phyloP scores from a whole-genome alignment of 345 rosid genomes.

The Lepidium africanum region DNA sequence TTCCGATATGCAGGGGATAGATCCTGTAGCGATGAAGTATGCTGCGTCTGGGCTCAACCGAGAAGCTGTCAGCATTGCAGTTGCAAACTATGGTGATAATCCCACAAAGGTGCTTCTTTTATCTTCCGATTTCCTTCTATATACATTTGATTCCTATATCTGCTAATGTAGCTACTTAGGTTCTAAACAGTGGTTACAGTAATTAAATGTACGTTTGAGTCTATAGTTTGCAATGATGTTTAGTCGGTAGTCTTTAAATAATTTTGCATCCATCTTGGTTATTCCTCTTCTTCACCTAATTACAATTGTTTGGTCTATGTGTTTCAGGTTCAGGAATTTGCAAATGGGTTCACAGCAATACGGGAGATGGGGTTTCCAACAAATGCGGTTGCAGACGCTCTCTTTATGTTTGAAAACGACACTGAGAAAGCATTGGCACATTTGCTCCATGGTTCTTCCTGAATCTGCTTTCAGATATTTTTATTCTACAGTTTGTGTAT shows the following conservation, averaged over 20 bases:
- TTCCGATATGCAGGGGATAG: slow-evolving; percentile 49
- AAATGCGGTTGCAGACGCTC: slow-evolving; percentile 51
- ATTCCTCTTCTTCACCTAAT: not conserved
- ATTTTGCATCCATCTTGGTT: not conserved
- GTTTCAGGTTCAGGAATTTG: slow-evolving; percentile 63
- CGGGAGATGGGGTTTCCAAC: slow-evolving; percentile 86
- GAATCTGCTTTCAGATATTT: not conserved
- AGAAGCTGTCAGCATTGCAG: slow-evolving; percentile 65
- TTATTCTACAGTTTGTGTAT: too few species aligned
- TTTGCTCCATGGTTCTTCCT: slow-evolving; percentile 39
- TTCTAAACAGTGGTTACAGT: not conserved
- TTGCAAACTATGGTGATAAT: slow-evolving; percentile 82
- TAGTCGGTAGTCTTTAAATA: not conserved
- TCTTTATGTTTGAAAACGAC: slow-evolving; percentile 61
- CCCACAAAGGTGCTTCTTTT: slow-evolving; percentile 53
- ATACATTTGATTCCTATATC: not conserved
- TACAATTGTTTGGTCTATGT: not conserved
- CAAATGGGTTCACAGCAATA: slow-evolving; percentile 43
- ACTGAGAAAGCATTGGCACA: slow-evolving; percentile 74
- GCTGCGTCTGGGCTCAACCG: slow-evolving; percentile 54
- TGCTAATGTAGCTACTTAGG: not conserved
- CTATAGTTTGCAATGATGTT: not conserved
- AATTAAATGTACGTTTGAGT: not conserved
- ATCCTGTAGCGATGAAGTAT: slow-evolving; percentile 63
- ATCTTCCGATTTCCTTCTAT: not conserved